Evolutionary conservation across 1,284 basidiomycete species (phyloP), one percentile per base, ranked within the genome.

Genomic region (Tilletia caries): DNA sequence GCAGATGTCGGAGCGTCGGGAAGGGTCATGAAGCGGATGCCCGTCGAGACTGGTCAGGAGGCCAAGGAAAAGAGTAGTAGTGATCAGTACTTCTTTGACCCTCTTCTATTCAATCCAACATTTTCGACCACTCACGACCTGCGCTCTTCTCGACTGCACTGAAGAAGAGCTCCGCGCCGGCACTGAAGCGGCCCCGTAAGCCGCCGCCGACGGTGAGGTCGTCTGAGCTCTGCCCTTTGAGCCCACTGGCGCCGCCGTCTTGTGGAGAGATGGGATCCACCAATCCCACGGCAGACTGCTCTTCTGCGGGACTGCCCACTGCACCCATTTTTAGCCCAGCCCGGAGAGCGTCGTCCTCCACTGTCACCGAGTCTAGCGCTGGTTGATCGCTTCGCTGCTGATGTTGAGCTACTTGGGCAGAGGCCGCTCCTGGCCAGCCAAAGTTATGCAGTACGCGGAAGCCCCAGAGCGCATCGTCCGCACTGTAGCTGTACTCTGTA

Each of bases 81-180:
- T n/a, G n/a, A n/a, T n/a, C n/a, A n/a, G n/a, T n/a, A 41, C 2
- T 41, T 41, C 37, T 41, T 10, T 41, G 37, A 15, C 37, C n/a
- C 10, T 44, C 41, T 44, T 44, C 41, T 25, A 37, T 13, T 23
- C 64, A 8, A 41, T 46, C 20, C 8, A 10, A 65, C 5, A 0
- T 13, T n/a, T n/a, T n/a, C 20, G 43, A 8, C 8, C 20, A 87
- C 89, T 84, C 75, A 93, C 93, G 89, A 76, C 95, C 95, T 0
- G 92, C 93, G 78, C 92, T 95, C 77, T 90, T 89, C 84, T 97
- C 93, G 79, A 92, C 92, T 2, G 92, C 90, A 73, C 92, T 95
- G 79, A 97, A 89, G 83, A 97, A 98, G 12, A 97, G 85, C 82
- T 98, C 95, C 12, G 92, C 95, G 27, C 95, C 95, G 2, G 92